Evolutionary conservation across 208 protist genomes (phyloP).

Genomic region (Trypanosoma brucei): DNA sequence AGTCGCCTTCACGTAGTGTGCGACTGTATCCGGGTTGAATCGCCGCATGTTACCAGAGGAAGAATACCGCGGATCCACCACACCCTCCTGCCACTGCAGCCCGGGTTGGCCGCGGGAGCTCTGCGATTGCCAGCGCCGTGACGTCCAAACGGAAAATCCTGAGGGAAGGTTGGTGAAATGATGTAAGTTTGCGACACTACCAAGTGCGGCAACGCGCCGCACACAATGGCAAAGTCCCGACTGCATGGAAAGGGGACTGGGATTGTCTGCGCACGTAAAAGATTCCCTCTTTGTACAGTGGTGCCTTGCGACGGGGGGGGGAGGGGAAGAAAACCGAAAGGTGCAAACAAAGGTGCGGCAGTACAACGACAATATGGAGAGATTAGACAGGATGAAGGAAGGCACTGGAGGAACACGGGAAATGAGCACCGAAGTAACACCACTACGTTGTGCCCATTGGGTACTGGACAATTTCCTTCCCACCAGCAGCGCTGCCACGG

Average conservation of each 20-base stretch:
- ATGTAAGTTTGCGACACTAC: background rate
- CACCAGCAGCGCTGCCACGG: too few relatives aligned
- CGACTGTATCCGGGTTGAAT: conserved; percentile 81
- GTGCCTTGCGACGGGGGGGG: background rate
- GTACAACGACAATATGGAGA: too few relatives aligned
- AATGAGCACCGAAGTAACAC: too few relatives aligned
- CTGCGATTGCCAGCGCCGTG: conserved; percentile 61
- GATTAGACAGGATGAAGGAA: too few relatives aligned
- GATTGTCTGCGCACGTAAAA: background rate
- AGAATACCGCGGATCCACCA: conserved; percentile 69
- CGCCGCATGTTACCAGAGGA: conserved; percentile 61
- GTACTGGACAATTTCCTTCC: too few relatives aligned
- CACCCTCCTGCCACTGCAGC: conserved; percentile 60
- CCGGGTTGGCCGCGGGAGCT: conserved; percentile 34
- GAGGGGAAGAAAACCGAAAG: background rate
- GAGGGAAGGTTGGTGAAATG: background rate
- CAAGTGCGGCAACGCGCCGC: background rate
- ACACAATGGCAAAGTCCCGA: background rate
- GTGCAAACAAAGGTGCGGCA: background rate
- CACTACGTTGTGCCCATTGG: too few relatives aligned
- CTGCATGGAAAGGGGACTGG: background rate
- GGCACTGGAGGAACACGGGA: too few relatives aligned
- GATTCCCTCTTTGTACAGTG: background rate
- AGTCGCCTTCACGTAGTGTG: conserved; percentile 84
- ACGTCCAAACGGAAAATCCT: background rate